These are phyloP conservation scores for Penicillium sp. DNA, from an alignment of 2,329 filamentous ascomycete species.

Conservation along the genomic window DNA sequence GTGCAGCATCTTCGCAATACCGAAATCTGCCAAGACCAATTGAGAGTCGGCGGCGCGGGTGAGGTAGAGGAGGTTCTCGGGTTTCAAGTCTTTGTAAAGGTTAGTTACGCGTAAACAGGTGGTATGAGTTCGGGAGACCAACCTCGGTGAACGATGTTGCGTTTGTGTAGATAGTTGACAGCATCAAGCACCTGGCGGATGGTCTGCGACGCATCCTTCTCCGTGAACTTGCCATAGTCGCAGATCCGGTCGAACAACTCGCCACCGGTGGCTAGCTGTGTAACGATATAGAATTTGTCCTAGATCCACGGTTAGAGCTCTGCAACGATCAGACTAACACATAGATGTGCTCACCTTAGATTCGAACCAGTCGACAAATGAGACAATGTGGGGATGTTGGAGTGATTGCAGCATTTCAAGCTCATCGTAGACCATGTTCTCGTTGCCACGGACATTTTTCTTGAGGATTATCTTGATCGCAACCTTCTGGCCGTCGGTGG, in stretches of 20 bases:
- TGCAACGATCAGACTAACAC: background rate
- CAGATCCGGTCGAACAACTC: slow-evolving; percentile 98
- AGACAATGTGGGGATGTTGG: slow-evolving; percentile 92
- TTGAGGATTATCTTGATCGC: slow-evolving; percentile 99
- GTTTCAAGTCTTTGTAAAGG: slow-evolving; percentile 74
- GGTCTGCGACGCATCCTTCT: slow-evolving; percentile 94
- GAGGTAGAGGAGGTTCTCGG: slow-evolving; percentile 93
- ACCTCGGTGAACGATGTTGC: slow-evolving; percentile 96
- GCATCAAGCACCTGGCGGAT: slow-evolving; percentile 92
- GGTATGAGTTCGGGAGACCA: slow-evolving; percentile 18
- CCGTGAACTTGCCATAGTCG: slow-evolving; percentile 95
- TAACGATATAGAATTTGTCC: slow-evolving; percentile 99
- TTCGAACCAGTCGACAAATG: slow-evolving; percentile 98
- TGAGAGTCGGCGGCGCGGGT: slow-evolving; percentile 74
- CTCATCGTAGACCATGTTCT: slow-evolving; percentile 98
- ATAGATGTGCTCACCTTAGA: slow-evolving; percentile 66
- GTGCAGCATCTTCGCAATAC: slow-evolving; percentile 97
- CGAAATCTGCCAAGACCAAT: slow-evolving; percentile 93
- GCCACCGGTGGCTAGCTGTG: slow-evolving; percentile 89
- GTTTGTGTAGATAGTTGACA: slow-evolving; percentile 89
- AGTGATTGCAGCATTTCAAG: slow-evolving; percentile 88
- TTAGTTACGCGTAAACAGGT: slow-evolving; percentile 3
- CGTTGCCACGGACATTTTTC: slow-evolving; percentile 98
- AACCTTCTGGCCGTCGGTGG: slow-evolving; percentile 72
- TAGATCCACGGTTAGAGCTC: slow-evolving; percentile 36